Evolutionary conservation across 2,329 filamentous ascomycete genomes (phyloP), one percentile per base, ranked within the genome.

Genomic region (Ceratocystis lukuohia): DNA sequence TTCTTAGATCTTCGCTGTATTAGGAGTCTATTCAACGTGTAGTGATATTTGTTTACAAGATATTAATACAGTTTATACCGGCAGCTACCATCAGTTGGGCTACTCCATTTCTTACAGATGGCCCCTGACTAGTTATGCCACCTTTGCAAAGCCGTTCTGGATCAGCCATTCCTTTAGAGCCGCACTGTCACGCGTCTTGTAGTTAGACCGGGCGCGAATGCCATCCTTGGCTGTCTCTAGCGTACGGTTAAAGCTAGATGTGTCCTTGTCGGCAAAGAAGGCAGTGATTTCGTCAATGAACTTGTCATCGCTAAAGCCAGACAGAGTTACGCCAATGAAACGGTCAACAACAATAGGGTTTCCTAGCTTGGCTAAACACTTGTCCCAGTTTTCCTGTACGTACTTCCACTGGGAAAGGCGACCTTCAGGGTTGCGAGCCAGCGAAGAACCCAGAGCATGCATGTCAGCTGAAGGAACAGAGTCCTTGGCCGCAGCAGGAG

Each of bases 331-430:
- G 71, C 89, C 86, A 71, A 99, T 78, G 77, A 96, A 96, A 61
- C 93, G 86, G 77, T 99, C 93, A 17, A 96, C 80, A 2, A 96
- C 84, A 37, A 96, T 88, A 69, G 91, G 88, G 77, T 96, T 96
- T 53, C 74, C 85, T 65, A 97, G 80, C 75, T 88, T 88, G 68
- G 84, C 78, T 64, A 86, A 82, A 57, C 96, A 82, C 45, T 82
- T 79, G 37, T 84, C 80, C 89, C 93, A 99, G 77, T 96, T 87
- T 56, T 83, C 80, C 77, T 92, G 90, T 73, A 96, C 83, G 76
- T 88, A 96, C 65, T 87, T 79, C 94, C 94, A 99, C 67, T 95
- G 83, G 57, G 87, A 79, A 57, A 80, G 77, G n/a, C 92, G 87
- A 2, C 85, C 87, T 69, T 84, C 81, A 7, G 85, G 79, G 77